Conservation (phyloP, 192 early-diverging fungal genomes). For the Spinellus fusiger region DNA sequence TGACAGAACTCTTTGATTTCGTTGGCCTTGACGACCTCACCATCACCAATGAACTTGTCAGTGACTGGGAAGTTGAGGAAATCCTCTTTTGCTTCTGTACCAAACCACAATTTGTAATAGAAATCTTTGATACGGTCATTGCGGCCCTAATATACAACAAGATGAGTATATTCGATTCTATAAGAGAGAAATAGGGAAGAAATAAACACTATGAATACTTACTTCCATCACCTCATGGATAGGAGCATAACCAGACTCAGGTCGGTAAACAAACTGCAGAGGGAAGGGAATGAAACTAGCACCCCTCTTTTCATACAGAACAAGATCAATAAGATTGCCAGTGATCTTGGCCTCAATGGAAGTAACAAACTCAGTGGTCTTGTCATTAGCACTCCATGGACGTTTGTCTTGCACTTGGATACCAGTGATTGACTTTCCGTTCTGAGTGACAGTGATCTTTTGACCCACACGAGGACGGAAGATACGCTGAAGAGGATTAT, state of each 20-base stretch:
- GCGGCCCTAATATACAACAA: conserved; percentile 41
- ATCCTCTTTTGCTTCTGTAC: conserved; percentile 41
- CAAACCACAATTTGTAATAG: conserved; percentile 81
- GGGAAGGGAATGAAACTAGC: conserved; percentile 64
- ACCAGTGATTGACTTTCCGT: conserved; percentile 20
- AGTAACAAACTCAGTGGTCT: conserved; percentile 39
- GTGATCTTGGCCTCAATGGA: conserved; percentile 46
- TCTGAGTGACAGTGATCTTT: conserved; percentile 40
- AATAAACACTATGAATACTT: conserved; percentile 17
- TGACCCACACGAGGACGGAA: conserved; percentile 58
- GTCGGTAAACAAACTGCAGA: conserved; percentile 77
- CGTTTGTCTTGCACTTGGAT: conserved; percentile 51
- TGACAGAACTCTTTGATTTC: conserved; percentile 71
- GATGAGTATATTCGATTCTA: neutral
- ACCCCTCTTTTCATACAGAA: conserved; percentile 61
- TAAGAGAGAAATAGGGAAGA: neutral
- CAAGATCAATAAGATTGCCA: conserved; percentile 49
- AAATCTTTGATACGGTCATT: conserved; percentile 83
- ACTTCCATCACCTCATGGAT: conserved; percentile 84
- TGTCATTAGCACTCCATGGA: conserved; percentile 48
- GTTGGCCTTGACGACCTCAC: conserved; percentile 51
- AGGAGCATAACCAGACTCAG: conserved; percentile 69
- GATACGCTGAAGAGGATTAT: conserved; percentile 60
- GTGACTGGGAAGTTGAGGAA: conserved; percentile 50
- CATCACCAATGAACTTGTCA: conserved; percentile 60